Evolutionary conservation across 2,329 filamentous ascomycete species (phyloP).

Genomic region (Aspergillus tamarii): DNA sequence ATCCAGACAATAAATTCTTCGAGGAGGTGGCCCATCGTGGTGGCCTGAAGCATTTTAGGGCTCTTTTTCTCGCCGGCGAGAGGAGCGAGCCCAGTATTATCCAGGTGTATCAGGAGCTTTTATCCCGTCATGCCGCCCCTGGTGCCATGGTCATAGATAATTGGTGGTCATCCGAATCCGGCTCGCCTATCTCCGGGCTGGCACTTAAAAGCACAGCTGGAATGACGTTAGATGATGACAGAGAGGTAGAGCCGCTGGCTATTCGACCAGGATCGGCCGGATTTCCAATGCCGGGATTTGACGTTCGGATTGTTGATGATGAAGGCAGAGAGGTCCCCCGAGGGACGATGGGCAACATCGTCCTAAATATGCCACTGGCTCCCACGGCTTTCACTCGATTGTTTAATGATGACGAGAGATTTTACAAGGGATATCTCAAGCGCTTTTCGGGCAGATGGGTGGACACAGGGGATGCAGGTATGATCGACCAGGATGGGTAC

Average conservation of each 20-base stretch:
- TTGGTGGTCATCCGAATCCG: slow-evolving; percentile 75
- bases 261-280: slow-evolving; percentile 86
- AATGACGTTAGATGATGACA: slow-evolving; percentile 29
- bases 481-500: slow-evolving; percentile 75
- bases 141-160: slow-evolving; percentile 69
- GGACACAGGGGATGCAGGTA: slow-evolving; percentile 88
- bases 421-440: slow-evolving; percentile 82
- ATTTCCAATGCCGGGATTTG: slow-evolving; percentile 89
- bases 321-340: slow-evolving; percentile 69
- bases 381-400: slow-evolving; percentile 85
- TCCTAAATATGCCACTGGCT: slow-evolving; percentile 78
- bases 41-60: slow-evolving; percentile 72
- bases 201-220: slow-evolving; percentile 66
- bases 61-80: slow-evolving; percentile 85
- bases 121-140: slow-evolving; percentile 66
- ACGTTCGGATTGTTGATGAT: slow-evolving; percentile 83
- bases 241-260: slow-evolving; percentile 52
- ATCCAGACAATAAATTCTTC: slow-evolving; percentile 72
- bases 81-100: slow-evolving; percentile 86
- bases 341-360: slow-evolving; percentile 88
- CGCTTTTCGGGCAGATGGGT: slow-evolving; percentile 81
- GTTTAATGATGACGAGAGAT: slow-evolving; percentile 83
- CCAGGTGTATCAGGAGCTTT: slow-evolving; percentile 74
- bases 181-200: slow-evolving; percentile 69
- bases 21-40: slow-evolving; percentile 65